phyloP scores from a whole-genome alignment of 176 grass and related monocot genomes.

The Triticum aestivum region IWGSC_CS_RefSeq_v2.1 NC_057808.1:223980733-223981232 shows the following conservation, averaged over 20 bases:
- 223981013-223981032: not conserved
- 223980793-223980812: too few relatives aligned
- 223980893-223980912: too few relatives aligned
- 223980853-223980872: too few relatives aligned
- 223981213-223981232: not conserved
- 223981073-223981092: not conserved
- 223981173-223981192: not conserved
- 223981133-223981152: not conserved
- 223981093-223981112: constrained; percentile 7
- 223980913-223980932: not conserved
- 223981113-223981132: not conserved
- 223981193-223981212: constrained; percentile 21
- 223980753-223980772: too few relatives aligned
- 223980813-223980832: too few relatives aligned
- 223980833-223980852: too few relatives aligned
- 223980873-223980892: too few relatives aligned
- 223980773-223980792: too few relatives aligned
- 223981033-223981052: not conserved
- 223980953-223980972: not conserved
- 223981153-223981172: constrained; percentile 11
- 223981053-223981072: constrained; percentile 1
- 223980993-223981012: not conserved
- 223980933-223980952: not conserved
- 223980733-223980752: too few relatives aligned
- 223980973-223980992: not conserved